These are phyloP conservation scores for Lasiodiplodia citricola DNA, from an alignment of 2,329 filamentous ascomycete species.

Conservation along the genomic window DNA sequence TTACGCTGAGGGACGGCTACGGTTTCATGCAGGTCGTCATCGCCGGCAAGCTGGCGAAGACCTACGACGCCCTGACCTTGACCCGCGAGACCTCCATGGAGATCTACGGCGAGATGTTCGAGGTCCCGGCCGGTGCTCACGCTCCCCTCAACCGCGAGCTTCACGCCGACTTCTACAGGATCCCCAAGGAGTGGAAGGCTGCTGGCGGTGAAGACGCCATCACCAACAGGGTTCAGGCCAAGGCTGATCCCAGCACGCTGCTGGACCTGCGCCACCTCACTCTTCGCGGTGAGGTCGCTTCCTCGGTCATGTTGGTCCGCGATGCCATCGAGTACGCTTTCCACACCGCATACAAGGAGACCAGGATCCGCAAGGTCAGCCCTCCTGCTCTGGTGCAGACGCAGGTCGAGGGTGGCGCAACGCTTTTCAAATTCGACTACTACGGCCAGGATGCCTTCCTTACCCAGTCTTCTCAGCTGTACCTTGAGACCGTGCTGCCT, in stretches of 20 bases:
- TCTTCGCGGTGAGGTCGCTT: constrained; percentile 81
- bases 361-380: constrained; percentile 79
- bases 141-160: constrained; percentile 87
- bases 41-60: constrained; percentile 80
- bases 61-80: constrained; percentile 87
- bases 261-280: constrained; percentile 84
- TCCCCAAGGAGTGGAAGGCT: constrained; percentile 70
- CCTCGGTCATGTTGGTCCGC: constrained; percentile 86
- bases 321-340: constrained; percentile 83
- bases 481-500: constrained; percentile 92
- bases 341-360: constrained; percentile 76
- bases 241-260: constrained; percentile 73
- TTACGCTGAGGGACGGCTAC: constrained; percentile 85
- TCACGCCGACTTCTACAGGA: constrained; percentile 85
- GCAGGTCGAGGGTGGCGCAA: constrained; percentile 90
- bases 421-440: constrained; percentile 87
- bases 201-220: constrained; percentile 89
- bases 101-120: constrained; percentile 81
- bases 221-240: constrained; percentile 77
- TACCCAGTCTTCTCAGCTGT: constrained; percentile 95
- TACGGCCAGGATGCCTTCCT: constrained; percentile 91
- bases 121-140: constrained; percentile 76
- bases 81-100: constrained; percentile 87
- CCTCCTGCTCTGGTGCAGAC: constrained; percentile 94
- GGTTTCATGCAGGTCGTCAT: constrained; percentile 85